Evolutionary conservation across 768 basidiomycete genomes (phyloP).

Genomic region (Pulveroboletus sp.): DNA sequence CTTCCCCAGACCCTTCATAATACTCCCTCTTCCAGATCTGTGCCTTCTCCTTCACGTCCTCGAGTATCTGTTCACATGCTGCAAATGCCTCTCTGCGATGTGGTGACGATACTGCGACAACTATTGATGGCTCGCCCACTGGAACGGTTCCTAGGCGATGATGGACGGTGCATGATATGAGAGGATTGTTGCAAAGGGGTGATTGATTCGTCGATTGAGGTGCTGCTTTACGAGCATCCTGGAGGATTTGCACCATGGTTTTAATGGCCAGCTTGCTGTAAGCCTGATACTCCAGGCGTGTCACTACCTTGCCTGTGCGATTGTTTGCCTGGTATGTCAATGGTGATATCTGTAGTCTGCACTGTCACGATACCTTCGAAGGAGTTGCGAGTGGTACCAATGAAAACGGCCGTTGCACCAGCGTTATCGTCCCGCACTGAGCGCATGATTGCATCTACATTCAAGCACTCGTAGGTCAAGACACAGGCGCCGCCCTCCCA

Average conservation of each 20-base stretch:
- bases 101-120: constrained; percentile 79
- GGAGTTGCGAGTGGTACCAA: constrained; percentile 82
- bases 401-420: constrained; percentile 72
- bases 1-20: constrained; percentile 66
- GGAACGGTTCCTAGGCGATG: constrained; percentile 77
- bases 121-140: constrained; percentile 77
- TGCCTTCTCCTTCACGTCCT: constrained; percentile 74
- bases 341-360: not conserved
- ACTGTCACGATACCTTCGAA: constrained; percentile 59
- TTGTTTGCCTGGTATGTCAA: constrained; percentile 6
- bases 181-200: constrained; percentile 20
- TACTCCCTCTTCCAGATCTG: constrained; percentile 93
- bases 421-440: constrained; percentile 60
- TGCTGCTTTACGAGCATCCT: constrained; percentile 37
- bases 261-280: constrained; percentile 78
- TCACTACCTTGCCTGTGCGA: constrained; percentile 59
- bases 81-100: constrained; percentile 79
- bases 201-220: constrained; percentile 42
- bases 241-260: constrained; percentile 62
- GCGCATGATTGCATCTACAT: constrained; percentile 51
- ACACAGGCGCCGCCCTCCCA: constrained; percentile 34
- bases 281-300: constrained; percentile 75
- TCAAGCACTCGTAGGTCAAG: constrained; percentile 56
- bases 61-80: constrained; percentile 79
- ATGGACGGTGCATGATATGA: constrained; percentile 59